Evolutionary conservation across 2,329 filamentous ascomycete genomes (phyloP), one percentile per base, ranked within the genome.

Genomic region (Botrytis byssoidea): DNA sequence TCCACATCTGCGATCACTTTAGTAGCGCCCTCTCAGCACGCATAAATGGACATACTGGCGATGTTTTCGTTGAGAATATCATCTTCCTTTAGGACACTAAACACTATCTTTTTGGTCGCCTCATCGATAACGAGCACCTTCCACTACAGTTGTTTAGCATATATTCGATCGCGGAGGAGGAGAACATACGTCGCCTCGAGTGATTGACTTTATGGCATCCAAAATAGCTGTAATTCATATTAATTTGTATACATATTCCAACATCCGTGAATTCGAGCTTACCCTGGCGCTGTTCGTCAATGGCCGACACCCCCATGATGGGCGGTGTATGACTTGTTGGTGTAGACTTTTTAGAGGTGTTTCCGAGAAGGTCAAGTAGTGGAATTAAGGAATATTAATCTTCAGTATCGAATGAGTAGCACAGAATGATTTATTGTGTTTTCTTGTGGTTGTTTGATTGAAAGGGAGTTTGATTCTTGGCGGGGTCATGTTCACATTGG

Each of bases 1-100:
- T 98, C 95, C 83, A 99, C 95, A 83, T 97, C 95, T 97, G 83
- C 74, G 35, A 73, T 74, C 70, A 65, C 73, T 59, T 77, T 70
- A 77, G 74, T 59, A 74, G 60, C 61, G 70, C 22, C 60, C 69
- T 32, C 32, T 25, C 44, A 48, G 22, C 10, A 25, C 29, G n/a
- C 29, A 25, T 29, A 65, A 40, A 25, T 44, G 6, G n/a, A 80
- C 80, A 64, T 79, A 97, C 95, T 97, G 78, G 95, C 95, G 83
- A 99, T 93, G 82, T 97, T 97, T 84, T 94, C 90, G 82, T 97
- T 97, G 84, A 99, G 91, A 78, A 99, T 97, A 80, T 98, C 94
- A 89, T 99, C 95, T 85, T 98, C 93, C 80, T 94, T 95, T 82
- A 95, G 89, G 65, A 93, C 92, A 86, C 95, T 97, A 84, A 97